A percentile compares a stretch with the other conserved stretches of the same genome.
These are phyloP conservation scores for Hanseniaspora meyeri DNA, from an alignment of 805 yeast genomes.

Conservation along the genomic window DNA sequence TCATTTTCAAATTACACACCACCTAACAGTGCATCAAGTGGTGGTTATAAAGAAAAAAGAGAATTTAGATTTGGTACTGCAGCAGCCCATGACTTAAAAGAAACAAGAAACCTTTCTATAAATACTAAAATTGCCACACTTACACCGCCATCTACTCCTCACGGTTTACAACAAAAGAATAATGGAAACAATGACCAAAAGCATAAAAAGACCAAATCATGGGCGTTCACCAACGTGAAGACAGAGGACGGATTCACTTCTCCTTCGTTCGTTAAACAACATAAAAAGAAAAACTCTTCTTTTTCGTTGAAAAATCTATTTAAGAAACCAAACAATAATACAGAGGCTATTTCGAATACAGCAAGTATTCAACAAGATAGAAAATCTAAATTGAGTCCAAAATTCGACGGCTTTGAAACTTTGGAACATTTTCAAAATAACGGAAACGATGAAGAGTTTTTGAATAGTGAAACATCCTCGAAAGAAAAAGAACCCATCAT, in stretches of 20 bases:
- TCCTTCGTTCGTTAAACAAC: slow-evolving; percentile 20
- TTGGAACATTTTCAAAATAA: slow-evolving; percentile 9
- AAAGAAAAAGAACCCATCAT: neutral
- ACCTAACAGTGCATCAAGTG: neutral
- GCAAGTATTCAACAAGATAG: neutral
- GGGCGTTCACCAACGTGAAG: slow-evolving; percentile 11
- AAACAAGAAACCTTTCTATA: neutral
- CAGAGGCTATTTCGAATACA: neutral
- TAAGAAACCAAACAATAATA: slow-evolving; percentile 21
- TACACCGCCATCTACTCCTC: neutral
- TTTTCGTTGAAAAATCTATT: slow-evolving; percentile 25
- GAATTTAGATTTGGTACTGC: neutral
- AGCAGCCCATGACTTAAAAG: too few species aligned
- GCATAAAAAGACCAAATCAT: slow-evolving; percentile 11
- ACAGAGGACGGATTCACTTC: slow-evolving; percentile 9
- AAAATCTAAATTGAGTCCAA: neutral
- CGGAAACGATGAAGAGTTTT: slow-evolving; percentile 10
- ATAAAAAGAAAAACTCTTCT: slow-evolving; percentile 20
- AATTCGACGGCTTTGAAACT: slow-evolving; percentile 5
- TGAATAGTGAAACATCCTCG: neutral
- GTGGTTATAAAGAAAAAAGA: neutral
- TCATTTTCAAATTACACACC: neutral
- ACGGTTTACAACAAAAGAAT: neutral
- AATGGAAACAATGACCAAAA: neutral
- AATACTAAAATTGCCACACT: neutral